Evolutionary conservation across 192 early-diverging fungal genomes (phyloP).

Genomic region (Mortierella hygrophila): DNA sequence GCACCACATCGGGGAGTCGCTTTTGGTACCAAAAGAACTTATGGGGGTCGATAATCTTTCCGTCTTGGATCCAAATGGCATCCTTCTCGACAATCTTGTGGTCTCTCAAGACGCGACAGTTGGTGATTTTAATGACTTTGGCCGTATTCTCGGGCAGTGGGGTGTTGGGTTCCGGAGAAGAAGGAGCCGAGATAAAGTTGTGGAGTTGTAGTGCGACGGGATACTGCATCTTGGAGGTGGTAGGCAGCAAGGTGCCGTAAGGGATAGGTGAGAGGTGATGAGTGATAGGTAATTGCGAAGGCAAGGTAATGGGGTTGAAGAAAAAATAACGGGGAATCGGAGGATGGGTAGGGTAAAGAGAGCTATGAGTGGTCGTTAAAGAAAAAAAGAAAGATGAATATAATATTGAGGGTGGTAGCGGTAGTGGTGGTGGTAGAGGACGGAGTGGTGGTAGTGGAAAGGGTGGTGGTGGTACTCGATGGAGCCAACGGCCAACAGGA

Average conservation of each 20-base stretch:
- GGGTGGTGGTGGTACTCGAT: background rate
- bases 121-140: conserved; percentile 72
- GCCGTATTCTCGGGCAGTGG: conserved; percentile 28
- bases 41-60: conserved; percentile 83
- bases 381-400: background rate
- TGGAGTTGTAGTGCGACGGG: conserved; percentile 43
- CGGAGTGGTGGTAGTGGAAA: background rate
- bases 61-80: conserved; percentile 78
- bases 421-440: background rate
- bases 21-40: conserved; percentile 76
- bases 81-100: conserved; percentile 77
- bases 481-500: background rate
- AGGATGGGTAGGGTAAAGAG: background rate
- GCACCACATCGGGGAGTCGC: conserved; percentile 72
- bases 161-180: conserved; percentile 41
- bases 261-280: background rate
- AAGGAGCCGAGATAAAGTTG: conserved; percentile 25
- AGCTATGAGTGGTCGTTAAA: background rate
- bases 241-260: background rate
- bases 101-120: conserved; percentile 79
- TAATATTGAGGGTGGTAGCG: background rate
- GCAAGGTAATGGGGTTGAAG: background rate
- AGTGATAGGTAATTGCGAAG: background rate
- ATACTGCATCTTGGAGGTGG: conserved; percentile 22
- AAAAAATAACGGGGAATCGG: background rate